Evolutionary conservation across 2,329 filamentous ascomycete species (phyloP), one percentile per base, ranked within the genome.

Genomic region (Xylaria multiplex): DNA sequence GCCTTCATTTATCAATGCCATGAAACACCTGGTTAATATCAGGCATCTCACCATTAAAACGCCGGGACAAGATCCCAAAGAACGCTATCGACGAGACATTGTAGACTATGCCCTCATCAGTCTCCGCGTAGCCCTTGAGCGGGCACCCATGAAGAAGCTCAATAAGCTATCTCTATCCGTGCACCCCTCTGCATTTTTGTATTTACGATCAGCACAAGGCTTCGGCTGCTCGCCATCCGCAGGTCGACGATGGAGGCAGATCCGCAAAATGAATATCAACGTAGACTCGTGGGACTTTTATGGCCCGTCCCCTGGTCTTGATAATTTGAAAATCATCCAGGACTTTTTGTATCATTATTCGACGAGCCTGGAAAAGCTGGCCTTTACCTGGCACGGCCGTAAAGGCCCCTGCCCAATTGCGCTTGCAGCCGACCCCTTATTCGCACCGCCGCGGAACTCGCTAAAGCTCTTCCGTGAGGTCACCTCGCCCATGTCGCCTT

Each of bases 71-170:
- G 83, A 89, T 65, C 82, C 88, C 16, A 81, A 84, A 43, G 89
- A 93, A 76, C 84, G 90, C 50, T 93, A 93, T 76, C 86, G 93
- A 43, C 87, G 92, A 54, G 90, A 89, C 77, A 88, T 90, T 55
- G 92, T 97, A 66, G 93, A 97, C 83, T 97, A 96, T 75, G 93
- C 93, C 3, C 88, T 97, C 67, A 93, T 96, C 76, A 96, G 92
- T 70, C 81, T 97, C 62, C 90, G 93, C 69, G 93, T 97, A 69
- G 91, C 93, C 13, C 80, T 96, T 35, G 93, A 97, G 81, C 86
- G 90, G 60, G 87, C 90, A 9, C 87, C 89, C 1, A 80, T 96
- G 55, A 82, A 81, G 57, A 85, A 84, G 64, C 85, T 97, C 14
- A 82, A 84, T 69, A 90, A 90, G 66, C 83, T 97, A 2, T 91